Evolutionary conservation across 2,329 filamentous ascomycete genomes (phyloP).

Genomic region (Ambrosiella cleistominuta): DNA sequence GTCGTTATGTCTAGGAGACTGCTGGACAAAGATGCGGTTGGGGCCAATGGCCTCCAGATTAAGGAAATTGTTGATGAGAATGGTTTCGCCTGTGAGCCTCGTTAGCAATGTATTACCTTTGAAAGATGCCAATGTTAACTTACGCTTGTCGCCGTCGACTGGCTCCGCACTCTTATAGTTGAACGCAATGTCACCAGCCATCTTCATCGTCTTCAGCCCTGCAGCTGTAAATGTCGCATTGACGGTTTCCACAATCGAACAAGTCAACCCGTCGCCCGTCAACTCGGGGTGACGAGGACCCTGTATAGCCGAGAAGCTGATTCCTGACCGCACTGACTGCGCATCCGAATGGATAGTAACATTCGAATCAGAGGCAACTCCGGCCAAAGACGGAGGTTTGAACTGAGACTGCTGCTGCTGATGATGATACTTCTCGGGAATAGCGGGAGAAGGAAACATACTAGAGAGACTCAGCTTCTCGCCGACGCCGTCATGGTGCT

Average conservation of each 20-base stretch:
- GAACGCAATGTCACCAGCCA: conserved; percentile 79
- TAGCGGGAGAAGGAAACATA: conserved; percentile 5
- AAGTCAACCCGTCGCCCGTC: conserved; percentile 56
- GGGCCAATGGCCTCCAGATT: conserved; percentile 83
- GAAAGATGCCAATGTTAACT: conserved; percentile 16
- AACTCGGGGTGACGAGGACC: conserved; percentile 70
- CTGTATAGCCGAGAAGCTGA: conserved; percentile 52
- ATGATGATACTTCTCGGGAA: conserved; percentile 8
- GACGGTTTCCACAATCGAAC: conserved; percentile 84
- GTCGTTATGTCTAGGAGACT: conserved; percentile 46
- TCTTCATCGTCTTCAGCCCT: conserved; percentile 49
- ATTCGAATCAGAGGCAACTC: conserved; percentile 39
- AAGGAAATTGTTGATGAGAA: conserved; percentile 75
- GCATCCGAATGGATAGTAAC: conserved; percentile 51
- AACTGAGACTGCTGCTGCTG: conserved; percentile 13
- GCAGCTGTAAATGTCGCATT: conserved; percentile 68
- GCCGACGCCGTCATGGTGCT: conserved; percentile 8
- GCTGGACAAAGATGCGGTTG: conserved; percentile 74
- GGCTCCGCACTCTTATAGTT: conserved; percentile 46
- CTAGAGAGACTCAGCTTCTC: conserved; percentile 6
- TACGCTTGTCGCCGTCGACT: conserved; percentile 29
- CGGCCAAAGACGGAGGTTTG: conserved; percentile 25
- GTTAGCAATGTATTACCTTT: too few relatives aligned
- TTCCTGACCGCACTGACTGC: conserved; percentile 77
- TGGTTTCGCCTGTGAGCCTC: conserved; percentile 33